These are phyloP conservation scores for Lichtheimia ramosa DNA, from an alignment of 371 early-diverging fungal genomes.

Conservation along the genomic window DNA sequence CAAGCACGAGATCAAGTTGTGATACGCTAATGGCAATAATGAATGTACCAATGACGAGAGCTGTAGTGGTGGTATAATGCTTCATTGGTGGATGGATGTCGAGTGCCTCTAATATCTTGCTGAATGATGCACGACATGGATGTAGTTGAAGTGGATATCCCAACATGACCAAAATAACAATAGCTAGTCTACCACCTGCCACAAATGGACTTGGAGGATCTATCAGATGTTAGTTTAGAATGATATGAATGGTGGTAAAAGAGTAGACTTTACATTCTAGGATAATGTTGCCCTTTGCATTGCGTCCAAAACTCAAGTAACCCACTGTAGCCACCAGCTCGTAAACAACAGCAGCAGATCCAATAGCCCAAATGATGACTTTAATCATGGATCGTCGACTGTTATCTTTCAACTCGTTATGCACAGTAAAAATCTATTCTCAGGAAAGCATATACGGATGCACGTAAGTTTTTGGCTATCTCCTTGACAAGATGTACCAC, in stretches of 20 bases:
- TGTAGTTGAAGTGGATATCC: conserved; percentile 97
- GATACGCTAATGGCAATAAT: conserved; percentile 67
- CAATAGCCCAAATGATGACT: conserved; percentile 73
- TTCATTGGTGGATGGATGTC: conserved; percentile 24
- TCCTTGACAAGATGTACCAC: conserved; percentile 12
- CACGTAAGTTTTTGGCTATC: neutral
- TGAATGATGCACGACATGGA: conserved; percentile 91
- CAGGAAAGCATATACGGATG: too few relatives aligned
- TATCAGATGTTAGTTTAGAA: conserved; percentile 12
- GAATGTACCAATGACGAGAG: conserved; percentile 62
- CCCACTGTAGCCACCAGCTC: conserved; percentile 90
- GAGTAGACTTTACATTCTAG: conserved; percentile 65
- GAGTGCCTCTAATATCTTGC: conserved; percentile 66
- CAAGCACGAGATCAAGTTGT: conserved; percentile 73
- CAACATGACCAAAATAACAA: conserved; percentile 89
- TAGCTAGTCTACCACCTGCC: conserved; percentile 86
- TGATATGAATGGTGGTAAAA: neutral
- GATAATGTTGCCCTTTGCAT: conserved; percentile 88
- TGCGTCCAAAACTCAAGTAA: conserved; percentile 91
- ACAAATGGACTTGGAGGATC: conserved; percentile 71
- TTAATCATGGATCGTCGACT: conserved; percentile 57
- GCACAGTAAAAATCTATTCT: conserved; percentile 79
- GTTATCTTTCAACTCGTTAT: conserved; percentile 90
- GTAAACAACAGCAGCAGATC: conserved; percentile 81
- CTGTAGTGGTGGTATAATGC: conserved; percentile 58